A percentile compares a stretch with the other conserved stretches of the same genome.
Evolutionary conservation across 257 asterid species (phyloP).

Genomic region (Solanum chaucha): DNA sequence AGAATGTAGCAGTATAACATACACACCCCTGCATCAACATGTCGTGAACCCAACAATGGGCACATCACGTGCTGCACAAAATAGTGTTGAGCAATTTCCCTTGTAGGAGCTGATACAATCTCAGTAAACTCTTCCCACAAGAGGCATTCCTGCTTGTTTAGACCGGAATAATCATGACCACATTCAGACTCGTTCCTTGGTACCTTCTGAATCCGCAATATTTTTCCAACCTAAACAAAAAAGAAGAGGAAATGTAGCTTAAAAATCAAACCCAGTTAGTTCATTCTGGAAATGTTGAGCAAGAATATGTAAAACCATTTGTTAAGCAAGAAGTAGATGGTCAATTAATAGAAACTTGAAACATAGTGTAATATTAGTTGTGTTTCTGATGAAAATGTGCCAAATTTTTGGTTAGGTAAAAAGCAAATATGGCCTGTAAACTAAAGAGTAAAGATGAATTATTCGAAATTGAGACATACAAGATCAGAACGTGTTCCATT

Average conservation of each 20-base stretch:
- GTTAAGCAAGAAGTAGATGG: no score
- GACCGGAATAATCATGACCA: slow-evolving; percentile 25
- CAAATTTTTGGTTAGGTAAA: no score
- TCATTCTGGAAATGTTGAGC: no score
- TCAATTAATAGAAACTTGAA: no score
- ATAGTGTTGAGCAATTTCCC: slow-evolving; percentile 56
- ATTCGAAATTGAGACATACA: slow-evolving; percentile 21
- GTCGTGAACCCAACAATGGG: slow-evolving; percentile 68
- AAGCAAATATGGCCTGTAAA: no score
- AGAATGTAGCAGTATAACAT: not conserved
- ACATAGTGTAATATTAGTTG: no score
- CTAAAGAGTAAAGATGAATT: no score
- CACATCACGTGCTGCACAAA: slow-evolving; percentile 75
- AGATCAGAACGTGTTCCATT: slow-evolving; percentile 60
- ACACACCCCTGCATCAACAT: slow-evolving; percentile 89
- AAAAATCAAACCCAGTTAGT: no score
- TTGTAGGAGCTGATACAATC: slow-evolving; percentile 62
- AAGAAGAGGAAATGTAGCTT: no score
- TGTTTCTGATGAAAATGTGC: no score
- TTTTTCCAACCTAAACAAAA: slow-evolving; percentile 56
- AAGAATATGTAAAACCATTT: no score
- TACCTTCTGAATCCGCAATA: slow-evolving; percentile 65
- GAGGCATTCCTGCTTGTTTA: slow-evolving; percentile 43
- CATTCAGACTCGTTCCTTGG: slow-evolving; percentile 34
- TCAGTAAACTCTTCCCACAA: slow-evolving; percentile 58